Conservation (phyloP, 2,329 filamentous ascomycete species). For the Pseudogymnoascus sp. region DNA sequence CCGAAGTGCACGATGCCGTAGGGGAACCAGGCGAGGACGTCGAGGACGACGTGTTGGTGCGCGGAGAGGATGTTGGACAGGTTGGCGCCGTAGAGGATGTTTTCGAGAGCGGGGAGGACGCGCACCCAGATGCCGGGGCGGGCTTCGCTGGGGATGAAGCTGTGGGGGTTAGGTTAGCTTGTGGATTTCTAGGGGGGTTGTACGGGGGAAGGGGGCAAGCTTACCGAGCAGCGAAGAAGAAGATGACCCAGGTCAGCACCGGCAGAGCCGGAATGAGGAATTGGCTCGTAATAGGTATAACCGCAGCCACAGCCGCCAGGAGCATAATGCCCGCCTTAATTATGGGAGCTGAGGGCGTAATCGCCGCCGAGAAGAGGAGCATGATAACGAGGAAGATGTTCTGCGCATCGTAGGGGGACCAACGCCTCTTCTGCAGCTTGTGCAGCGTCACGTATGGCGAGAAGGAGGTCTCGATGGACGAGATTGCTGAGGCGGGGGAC, state of each 20-base stretch:
- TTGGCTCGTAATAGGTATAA: constrained; percentile 79
- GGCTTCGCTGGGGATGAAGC: constrained; percentile 83
- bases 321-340: constrained; percentile 67
- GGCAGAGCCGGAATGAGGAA: constrained; percentile 84
- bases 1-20: constrained; percentile 90
- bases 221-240: constrained; percentile 91
- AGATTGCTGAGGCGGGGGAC: constrained; percentile 63
- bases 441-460: constrained; percentile 70
- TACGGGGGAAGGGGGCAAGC: constrained; percentile 31
- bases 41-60: constrained; percentile 74
- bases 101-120: constrained; percentile 87
- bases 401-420: constrained; percentile 77
- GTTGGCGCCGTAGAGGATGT: constrained; percentile 93
- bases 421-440: constrained; percentile 67
- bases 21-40: constrained; percentile 85
- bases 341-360: constrained; percentile 69
- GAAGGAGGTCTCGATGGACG: constrained; percentile 72
- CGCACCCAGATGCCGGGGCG: constrained; percentile 93
- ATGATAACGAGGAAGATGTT: constrained; percentile 68
- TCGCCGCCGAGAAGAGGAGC: constrained; percentile 72
- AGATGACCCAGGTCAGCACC: constrained; percentile 77
- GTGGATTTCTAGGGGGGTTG: not conserved
- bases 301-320: constrained; percentile 58
- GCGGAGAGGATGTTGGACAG: constrained; percentile 91
- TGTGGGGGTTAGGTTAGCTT: constrained; percentile 31